Conservation (phyloP, 106 monocot genomes). For the Dendrobium chrysotoxum region DNA sequence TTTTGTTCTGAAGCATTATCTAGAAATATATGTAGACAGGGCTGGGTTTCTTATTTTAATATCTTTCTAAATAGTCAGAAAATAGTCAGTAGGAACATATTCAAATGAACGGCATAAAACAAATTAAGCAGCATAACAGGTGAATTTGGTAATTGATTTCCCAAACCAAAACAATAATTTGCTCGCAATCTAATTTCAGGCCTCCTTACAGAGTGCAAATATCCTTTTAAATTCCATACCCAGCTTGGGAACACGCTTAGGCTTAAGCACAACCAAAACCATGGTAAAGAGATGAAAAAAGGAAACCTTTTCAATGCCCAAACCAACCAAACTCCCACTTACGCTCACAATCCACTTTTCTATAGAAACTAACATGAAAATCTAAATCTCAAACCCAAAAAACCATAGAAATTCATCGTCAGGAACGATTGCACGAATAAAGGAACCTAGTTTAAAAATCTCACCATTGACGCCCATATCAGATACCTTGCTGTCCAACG, state of each 20-base stretch:
- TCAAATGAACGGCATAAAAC: not conserved
- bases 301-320: not conserved
- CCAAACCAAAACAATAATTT: not conserved
- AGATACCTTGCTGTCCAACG: conserved; percentile 59
- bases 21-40: not conserved
- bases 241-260: not conserved
- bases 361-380: not conserved
- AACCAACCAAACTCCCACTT: not conserved
- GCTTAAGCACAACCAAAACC: not conserved
- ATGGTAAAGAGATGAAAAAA: not conserved
- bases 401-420: not conserved
- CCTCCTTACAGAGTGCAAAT: not conserved
- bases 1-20: not conserved
- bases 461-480: conserved; percentile 78
- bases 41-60: not conserved
- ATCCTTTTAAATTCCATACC: not conserved
- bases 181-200: not conserved
- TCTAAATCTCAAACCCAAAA: not conserved
- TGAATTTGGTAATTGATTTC: not conserved
- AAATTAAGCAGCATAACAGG: not conserved
- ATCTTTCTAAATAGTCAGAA: not conserved
- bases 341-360: not conserved
- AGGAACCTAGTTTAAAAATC: not conserved
- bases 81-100: not conserved
- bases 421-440: not conserved